Evolutionary conservation across 148 eudicot species (phyloP).

Genomic region (Camellia granthamiana): DNA sequence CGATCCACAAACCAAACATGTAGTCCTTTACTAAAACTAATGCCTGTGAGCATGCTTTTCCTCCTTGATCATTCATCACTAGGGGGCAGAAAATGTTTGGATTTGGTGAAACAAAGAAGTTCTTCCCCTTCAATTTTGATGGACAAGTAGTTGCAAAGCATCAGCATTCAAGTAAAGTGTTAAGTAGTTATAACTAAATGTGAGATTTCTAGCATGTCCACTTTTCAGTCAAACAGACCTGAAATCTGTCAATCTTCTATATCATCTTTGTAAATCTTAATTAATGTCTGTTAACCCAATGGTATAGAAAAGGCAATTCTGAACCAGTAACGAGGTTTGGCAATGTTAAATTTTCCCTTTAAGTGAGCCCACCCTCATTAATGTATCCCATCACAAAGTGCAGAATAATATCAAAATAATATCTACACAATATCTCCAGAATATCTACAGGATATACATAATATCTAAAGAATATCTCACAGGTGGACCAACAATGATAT

Average conservation of each 20-base stretch:
- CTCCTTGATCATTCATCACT: background rate
- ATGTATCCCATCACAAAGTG: too few species aligned
- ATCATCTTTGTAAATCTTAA: background rate
- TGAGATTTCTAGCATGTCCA: background rate
- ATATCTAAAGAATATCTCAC: too few species aligned
- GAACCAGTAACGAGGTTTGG: background rate
- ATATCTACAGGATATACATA: too few species aligned
- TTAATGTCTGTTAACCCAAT: background rate
- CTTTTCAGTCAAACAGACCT: background rate
- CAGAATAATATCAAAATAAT: too few species aligned
- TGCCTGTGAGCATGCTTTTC: background rate
- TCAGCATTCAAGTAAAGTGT: background rate
- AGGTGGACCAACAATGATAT: background rate
- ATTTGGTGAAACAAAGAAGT: background rate
- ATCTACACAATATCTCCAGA: too few species aligned
- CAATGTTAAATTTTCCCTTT: background rate
- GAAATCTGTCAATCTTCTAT: background rate
- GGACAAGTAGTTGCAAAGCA: background rate
- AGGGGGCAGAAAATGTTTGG: background rate
- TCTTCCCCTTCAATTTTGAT: background rate
- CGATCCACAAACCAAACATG: background rate
- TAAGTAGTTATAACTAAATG: background rate
- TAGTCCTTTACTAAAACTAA: background rate
- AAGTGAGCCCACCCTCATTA: background rate
- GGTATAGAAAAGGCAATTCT: background rate